Percentiles rank a stretch among this genome's conserved stretches.
Conservation (phyloP, 2,329 filamentous ascomycete species). For the Claviceps citrina region DNA sequence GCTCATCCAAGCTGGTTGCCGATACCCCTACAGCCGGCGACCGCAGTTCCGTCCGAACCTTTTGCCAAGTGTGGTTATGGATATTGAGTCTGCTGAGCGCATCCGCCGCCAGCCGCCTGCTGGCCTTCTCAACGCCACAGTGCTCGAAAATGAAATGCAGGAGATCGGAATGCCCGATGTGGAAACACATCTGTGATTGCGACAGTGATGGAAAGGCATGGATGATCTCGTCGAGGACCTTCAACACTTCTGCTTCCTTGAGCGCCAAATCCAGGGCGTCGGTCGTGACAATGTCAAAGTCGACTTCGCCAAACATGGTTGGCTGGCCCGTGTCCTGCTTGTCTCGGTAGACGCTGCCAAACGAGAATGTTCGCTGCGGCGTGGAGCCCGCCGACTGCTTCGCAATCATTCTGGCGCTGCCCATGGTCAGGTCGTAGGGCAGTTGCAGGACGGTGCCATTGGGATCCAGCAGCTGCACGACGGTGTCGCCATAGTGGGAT, state of each 20-base stretch:
- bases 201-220: constrained; percentile 62
- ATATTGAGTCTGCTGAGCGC: constrained; percentile 78
- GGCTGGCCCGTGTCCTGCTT: constrained; percentile 67
- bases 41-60: constrained; percentile 66
- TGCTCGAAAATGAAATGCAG: constrained; percentile 80
- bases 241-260: constrained; percentile 87
- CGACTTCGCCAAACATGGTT: constrained; percentile 69
- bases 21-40: constrained; percentile 69
- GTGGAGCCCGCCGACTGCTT: constrained; percentile 46
- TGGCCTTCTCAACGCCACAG: constrained; percentile 58
- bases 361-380: constrained; percentile 66
- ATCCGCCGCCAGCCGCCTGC: constrained; percentile 62
- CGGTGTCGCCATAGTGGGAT: constrained; percentile 55
- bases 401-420: constrained; percentile 72
- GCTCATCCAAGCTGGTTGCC: constrained; percentile 77
- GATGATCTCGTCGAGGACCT: constrained; percentile 84
- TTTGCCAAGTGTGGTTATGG: constrained; percentile 64
- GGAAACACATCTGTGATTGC: constrained; percentile 65
- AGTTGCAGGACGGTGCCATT: constrained; percentile 81
- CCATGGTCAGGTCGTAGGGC: constrained; percentile 85
- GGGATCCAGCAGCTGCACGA: constrained; percentile 65
- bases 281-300: constrained; percentile 88
- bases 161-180: constrained; percentile 77
- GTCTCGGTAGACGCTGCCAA: constrained; percentile 77
- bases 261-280: constrained; percentile 68